Conservation (phyloP, 495 filamentous ascomycete genomes). For the Chaetomium tenue region DNA sequence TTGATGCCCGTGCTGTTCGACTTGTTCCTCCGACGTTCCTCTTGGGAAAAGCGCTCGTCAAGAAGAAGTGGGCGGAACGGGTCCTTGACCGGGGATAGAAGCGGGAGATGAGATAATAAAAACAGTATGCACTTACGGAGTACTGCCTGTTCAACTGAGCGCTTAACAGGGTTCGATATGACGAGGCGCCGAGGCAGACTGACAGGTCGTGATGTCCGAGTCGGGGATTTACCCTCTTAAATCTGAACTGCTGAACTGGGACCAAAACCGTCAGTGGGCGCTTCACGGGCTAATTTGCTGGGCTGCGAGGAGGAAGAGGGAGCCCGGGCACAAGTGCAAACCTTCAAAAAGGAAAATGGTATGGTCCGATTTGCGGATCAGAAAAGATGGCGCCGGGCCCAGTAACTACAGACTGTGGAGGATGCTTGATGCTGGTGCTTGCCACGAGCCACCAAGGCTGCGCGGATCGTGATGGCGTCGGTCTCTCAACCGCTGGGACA, state of each 20-base stretch:
- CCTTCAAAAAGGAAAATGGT: not conserved
- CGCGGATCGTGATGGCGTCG: conserved; percentile 33
- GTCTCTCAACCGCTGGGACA: conserved; percentile 33
- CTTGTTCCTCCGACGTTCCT: conserved; percentile 15
- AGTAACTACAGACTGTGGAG: conserved; percentile 12
- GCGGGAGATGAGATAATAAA: conserved; percentile 18
- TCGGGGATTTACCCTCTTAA: conserved; percentile 8
- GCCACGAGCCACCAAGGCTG: conserved; percentile 19
- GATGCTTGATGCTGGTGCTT: conserved; percentile 8
- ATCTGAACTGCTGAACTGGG: not conserved
- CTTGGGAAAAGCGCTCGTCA: conserved; percentile 3
- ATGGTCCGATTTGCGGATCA: conserved; percentile 19
- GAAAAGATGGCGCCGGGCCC: conserved; percentile 14
- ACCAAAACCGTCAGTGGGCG: conserved; percentile 9
- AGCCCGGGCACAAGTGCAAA: not conserved
- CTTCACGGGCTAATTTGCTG: not conserved
- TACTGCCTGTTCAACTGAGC: conserved; percentile 18
- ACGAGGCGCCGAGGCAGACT: conserved; percentile 15
- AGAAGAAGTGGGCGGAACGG: not conserved
- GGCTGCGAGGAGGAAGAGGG: not conserved
- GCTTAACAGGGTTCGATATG: conserved; percentile 17
- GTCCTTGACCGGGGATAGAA: conserved; percentile 3
- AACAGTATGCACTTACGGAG: conserved; percentile 21
- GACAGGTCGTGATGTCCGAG: conserved; percentile 4
- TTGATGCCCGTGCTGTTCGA: conserved; percentile 23